Evolutionary conservation across 352 stramenopile species (phyloP).

Genomic region (Phytophthora ramorum): DNA sequence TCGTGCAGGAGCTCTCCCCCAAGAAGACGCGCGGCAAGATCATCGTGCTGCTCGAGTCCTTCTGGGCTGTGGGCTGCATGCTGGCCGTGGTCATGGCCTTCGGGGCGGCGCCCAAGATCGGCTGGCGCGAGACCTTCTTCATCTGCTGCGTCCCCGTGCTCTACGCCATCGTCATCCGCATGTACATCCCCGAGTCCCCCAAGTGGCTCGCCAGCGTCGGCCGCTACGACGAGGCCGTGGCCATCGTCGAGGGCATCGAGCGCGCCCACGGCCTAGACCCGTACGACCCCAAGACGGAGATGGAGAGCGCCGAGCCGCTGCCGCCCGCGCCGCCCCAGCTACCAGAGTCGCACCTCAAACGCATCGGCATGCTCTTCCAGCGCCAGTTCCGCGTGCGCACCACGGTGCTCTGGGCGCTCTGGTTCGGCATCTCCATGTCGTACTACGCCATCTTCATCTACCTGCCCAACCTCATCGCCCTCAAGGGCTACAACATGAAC

Average conservation of each 20-base stretch:
- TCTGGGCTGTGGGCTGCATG: conserved; percentile 69
- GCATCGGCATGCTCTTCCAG: conserved; percentile 63
- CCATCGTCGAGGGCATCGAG: conserved; percentile 67
- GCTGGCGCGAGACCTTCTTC: conserved; percentile 70
- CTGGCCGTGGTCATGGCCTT: conserved; percentile 62
- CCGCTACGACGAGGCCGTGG: conserved; percentile 62
- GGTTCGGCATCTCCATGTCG: conserved; percentile 73
- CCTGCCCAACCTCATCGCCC: conserved; percentile 55
- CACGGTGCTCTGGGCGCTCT: conserved; percentile 70
- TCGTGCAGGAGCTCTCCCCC: conserved; percentile 72
- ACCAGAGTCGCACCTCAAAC: conserved; percentile 55
- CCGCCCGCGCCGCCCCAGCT: conserved; percentile 25
- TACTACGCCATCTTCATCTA: conserved; percentile 81
- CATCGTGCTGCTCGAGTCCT: conserved; percentile 73
- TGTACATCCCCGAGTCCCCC: conserved; percentile 68
- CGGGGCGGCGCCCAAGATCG: conserved; percentile 50
- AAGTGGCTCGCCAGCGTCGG: conserved; percentile 77
- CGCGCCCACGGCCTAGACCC: conserved; percentile 48
- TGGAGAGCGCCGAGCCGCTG: conserved; percentile 31
- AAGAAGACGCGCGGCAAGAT: conserved; percentile 64
- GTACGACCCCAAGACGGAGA: conserved; percentile 50
- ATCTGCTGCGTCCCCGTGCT: conserved; percentile 60
- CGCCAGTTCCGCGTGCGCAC: conserved; percentile 60
- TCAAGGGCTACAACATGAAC: conserved; percentile 73
- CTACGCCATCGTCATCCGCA: conserved; percentile 57